Base-by-base conservation (phyloP, 208 protist genomes). In the Trypanosoma lewisi region DNA sequence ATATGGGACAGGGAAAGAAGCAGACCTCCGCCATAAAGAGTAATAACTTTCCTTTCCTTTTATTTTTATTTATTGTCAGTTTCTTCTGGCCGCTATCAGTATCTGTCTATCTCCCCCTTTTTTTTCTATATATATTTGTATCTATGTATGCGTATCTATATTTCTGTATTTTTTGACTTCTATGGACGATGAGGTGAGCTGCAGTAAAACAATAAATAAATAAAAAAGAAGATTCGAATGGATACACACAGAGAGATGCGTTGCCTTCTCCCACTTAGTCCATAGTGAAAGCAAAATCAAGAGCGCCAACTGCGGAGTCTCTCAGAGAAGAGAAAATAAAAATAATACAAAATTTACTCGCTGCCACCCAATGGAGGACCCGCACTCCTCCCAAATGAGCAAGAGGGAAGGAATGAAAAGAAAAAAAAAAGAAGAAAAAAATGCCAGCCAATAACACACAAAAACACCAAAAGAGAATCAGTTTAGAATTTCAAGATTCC, bases 1-100 rank as follows among this genome's bases (percentile, higher is more conserved):
- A 70, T n/a, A 59, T 48, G 17, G 64, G 48, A 42, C 70, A 73
- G 19, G 63, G 27, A 31, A 56, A 67, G 41, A 36, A 70, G 4
- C 39, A 48, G 7, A 60, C 44, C 8, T 39, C 37, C 7, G 66
- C 19, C 59, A 68, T 74, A 7, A 21, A 30, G 4, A 17, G 2
- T 8, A 11, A 47, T n/a, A 33, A 5, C 12, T 14, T 30, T 54
- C 50, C 28, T 21, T 21, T 28, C 9, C n/a, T 28, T 49, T 12
- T 31, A 19, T 41, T 39, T 41, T 8, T 68, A 49, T 4, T 34
- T 44, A 17, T 3, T 47, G 16, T 53, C 9, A 6, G 16, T 33
- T 31, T 48, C n/a, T n/a, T n/a, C n/a, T n/a, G n/a, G n/a, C n/a
- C n/a, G n/a, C n/a, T n/a, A n/a, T n/a, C n/a, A n/a, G n/a, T n/a